Percentiles rank a stretch among this genome's conserved stretches.
phyloP scores from a whole-genome alignment of 306 rosid genomes.

The Trifolium fragiferum region DNA sequence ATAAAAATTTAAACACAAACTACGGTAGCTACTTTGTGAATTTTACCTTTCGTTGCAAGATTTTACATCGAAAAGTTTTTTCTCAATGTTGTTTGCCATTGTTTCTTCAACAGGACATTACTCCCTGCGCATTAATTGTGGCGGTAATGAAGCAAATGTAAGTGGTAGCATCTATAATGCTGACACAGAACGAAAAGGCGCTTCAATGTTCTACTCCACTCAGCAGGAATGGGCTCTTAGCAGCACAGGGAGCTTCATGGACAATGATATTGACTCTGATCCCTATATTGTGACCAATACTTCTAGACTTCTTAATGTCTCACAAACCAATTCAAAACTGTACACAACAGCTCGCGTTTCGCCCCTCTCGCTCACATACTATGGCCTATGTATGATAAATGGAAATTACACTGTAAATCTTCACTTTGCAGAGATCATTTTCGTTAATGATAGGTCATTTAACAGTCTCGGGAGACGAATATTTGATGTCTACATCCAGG shows the following conservation, averaged over 20 bases:
- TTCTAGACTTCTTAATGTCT: slow-evolving; percentile 61
- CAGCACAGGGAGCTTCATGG: slow-evolving; percentile 93
- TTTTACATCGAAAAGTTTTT: neutral
- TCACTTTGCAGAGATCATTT: slow-evolving; percentile 93
- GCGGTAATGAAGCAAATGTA: slow-evolving; percentile 72
- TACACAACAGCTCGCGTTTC: slow-evolving; percentile 80
- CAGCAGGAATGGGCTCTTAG: slow-evolving; percentile 81
- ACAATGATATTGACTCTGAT: slow-evolving; percentile 79
- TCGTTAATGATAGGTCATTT: slow-evolving; percentile 62
- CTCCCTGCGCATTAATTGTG: slow-evolving; percentile 81
- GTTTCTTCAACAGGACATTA: slow-evolving; percentile 51
- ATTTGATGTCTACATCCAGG: slow-evolving; percentile 90
- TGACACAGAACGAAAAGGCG: slow-evolving; percentile 77
- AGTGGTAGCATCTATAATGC: slow-evolving; percentile 55
- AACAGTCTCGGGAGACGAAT: slow-evolving; percentile 72
- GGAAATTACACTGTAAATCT: slow-evolving; percentile 80
- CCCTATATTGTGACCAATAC: slow-evolving; percentile 62
- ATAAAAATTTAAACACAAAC: neutral
- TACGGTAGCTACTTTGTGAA: neutral
- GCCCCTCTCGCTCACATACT: slow-evolving; percentile 88
- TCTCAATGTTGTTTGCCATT: slow-evolving; percentile 7
- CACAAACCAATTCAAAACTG: slow-evolving; percentile 51
- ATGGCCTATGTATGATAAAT: slow-evolving; percentile 80
- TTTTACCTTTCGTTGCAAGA: neutral
- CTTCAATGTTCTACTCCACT: slow-evolving; percentile 67